These are phyloP conservation scores for Phytopythium kandeliae DNA, from an alignment of 352 stramenopile species.

Conservation along the genomic window DNA sequence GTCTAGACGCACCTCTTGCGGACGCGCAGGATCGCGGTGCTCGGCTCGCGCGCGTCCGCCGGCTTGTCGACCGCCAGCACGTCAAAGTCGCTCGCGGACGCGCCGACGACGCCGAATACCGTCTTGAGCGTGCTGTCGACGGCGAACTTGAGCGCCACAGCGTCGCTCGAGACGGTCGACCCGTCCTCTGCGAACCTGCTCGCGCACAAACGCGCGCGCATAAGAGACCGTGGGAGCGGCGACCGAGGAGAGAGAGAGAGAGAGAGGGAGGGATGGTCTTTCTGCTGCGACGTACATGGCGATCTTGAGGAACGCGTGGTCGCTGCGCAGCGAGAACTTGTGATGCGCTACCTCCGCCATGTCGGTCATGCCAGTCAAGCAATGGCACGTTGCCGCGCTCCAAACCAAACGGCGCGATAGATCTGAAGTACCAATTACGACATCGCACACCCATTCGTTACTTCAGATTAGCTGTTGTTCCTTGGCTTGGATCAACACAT, in stretches of 20 bases:
- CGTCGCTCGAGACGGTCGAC: conserved; percentile 25
- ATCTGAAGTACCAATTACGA: too few species aligned
- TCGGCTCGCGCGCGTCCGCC: conserved; percentile 28
- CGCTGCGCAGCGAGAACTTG: conserved; percentile 62
- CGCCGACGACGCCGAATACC: conserved; percentile 61
- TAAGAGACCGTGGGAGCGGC: neutral
- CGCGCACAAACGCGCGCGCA: neutral
- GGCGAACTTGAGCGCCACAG: conserved; percentile 66
- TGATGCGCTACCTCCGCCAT: conserved; percentile 24
- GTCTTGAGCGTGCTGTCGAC: conserved; percentile 66
- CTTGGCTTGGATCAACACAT: conserved; percentile 4
- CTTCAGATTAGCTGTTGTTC: too few species aligned
- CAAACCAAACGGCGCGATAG: too few species aligned
- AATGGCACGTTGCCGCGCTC: too few species aligned
- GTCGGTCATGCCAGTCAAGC: too few species aligned
- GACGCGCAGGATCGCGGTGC: conserved; percentile 53
- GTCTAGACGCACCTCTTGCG: conserved; percentile 28
- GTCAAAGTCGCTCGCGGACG: conserved; percentile 61
- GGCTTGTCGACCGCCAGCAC: conserved; percentile 33
- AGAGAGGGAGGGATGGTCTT: neutral
- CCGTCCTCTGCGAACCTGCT: conserved; percentile 52
- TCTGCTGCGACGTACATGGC: too few species aligned
- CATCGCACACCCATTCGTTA: too few species aligned
- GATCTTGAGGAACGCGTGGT: conserved; percentile 54
- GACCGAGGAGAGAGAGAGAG: neutral